phyloP scores from a whole-genome alignment of 129 eudicot genomes.

The Deinandra increscens region DNA sequence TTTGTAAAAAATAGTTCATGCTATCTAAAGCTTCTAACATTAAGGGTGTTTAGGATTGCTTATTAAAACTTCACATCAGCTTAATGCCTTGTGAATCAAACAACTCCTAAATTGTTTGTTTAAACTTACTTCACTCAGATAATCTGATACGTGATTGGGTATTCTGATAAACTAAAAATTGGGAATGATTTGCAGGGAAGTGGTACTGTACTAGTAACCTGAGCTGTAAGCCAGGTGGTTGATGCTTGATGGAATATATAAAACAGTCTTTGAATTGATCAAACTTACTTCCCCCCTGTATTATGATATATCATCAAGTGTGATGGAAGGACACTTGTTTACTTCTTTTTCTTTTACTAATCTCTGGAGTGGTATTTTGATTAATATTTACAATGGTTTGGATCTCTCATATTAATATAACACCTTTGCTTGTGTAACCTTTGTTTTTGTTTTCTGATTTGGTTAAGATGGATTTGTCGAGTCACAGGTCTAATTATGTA shows the following conservation, averaged over 20 bases:
- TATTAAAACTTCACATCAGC: too few relatives aligned
- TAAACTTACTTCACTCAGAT: neutral
- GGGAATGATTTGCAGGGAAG: slow-evolving; percentile 33
- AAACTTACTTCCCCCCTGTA: slow-evolving; percentile 25
- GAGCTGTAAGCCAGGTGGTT: slow-evolving; percentile 32
- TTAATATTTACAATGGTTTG: slow-evolving; percentile 33
- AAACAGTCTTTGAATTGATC: slow-evolving; percentile 29
- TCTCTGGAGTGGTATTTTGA: slow-evolving; percentile 33
- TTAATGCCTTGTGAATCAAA: neutral
- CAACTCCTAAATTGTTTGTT: neutral
- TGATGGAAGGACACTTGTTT: slow-evolving; percentile 36
- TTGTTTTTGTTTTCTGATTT: neutral
- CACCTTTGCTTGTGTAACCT: slow-evolving; percentile 29
- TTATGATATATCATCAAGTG: slow-evolving; percentile 37
- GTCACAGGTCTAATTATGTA: too few relatives aligned
- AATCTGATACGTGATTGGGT: neutral
- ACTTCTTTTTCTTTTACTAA: neutral
- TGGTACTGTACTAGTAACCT: slow-evolving; percentile 35
- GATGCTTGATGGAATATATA: slow-evolving; percentile 34
- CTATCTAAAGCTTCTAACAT: too few relatives aligned
- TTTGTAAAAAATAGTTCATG: neutral
- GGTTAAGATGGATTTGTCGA: neutral
- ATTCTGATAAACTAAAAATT: neutral
- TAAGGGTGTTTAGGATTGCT: neutral
- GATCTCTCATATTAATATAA: slow-evolving; percentile 39